phyloP scores from a whole-genome alignment of 2,329 filamentous ascomycete genomes.

The Lachnellula willkommii region DNA sequence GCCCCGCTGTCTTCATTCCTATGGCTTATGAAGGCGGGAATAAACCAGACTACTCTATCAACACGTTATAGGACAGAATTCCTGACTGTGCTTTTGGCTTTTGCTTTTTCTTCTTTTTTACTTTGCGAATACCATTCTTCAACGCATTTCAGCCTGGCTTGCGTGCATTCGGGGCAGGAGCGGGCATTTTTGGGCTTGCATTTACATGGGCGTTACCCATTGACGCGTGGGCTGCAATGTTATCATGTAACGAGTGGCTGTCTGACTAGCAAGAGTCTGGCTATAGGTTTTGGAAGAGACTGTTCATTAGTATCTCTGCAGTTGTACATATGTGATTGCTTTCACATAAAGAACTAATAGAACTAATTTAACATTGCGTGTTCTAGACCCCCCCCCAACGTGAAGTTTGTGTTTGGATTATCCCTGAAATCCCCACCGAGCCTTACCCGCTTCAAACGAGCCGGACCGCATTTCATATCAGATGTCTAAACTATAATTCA shows the following conservation, averaged over 20 bases:
- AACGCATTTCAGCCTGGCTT: slow-evolving; percentile 28
- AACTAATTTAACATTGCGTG: background rate
- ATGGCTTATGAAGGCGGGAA: background rate
- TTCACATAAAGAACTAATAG: background rate
- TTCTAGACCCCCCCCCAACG: background rate
- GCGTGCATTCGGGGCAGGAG: slow-evolving; percentile 23
- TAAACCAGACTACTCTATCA: background rate
- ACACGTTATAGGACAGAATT: background rate
- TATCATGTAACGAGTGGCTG: slow-evolving; percentile 6
- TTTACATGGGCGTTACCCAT: slow-evolving; percentile 26
- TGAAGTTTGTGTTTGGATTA: background rate
- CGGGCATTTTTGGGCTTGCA: slow-evolving; percentile 24
- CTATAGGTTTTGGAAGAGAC: background rate
- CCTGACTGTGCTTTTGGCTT: slow-evolving; percentile 6
- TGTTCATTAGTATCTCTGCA: slow-evolving; percentile 6
- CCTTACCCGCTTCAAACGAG: background rate
- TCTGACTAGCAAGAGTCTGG: background rate
- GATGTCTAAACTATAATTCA: too few species aligned
- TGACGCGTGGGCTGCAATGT: slow-evolving; percentile 8
- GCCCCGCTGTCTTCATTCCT: background rate
- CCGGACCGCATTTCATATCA: background rate
- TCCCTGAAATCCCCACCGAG: background rate
- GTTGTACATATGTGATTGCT: slow-evolving; percentile 9
- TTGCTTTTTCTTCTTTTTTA: slow-evolving; percentile 19
- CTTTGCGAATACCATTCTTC: slow-evolving; percentile 25